Evolutionary conservation across 139 green algal species (phyloP), one percentile per base, ranked within the genome.

Genomic region (Coccomyxa sp.): DNA sequence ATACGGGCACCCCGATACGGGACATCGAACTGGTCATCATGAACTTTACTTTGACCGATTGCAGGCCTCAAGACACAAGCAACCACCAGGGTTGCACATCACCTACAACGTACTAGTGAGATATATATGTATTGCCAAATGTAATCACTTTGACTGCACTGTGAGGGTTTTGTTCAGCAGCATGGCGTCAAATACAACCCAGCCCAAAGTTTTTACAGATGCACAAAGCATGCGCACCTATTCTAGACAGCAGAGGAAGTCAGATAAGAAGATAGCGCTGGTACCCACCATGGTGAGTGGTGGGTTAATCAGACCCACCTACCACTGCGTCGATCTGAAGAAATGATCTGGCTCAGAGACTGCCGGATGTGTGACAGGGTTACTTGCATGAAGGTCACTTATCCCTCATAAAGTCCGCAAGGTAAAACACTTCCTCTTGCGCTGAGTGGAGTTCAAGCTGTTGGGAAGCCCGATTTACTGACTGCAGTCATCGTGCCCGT

Each of bases 331-430:
- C 21, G n/a, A 51, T 79, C 28, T 66, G 77, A 31, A 0, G 21
- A 27, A 60, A 9, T 18, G 13, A 13, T 27, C 17, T 79, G 45
- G 10, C 71, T 28, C 21, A 71, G 63, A 25, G 63, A 25, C 63
- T 71, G 63, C 18, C 10, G 63, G 63, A 9, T 25, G 63, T 68
- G 21, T 58, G 15, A 28, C 92, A 98, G 95, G 97, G 97, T 13
- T 96, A 91, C 76, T 88, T 99, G 28, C 97, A 99, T 85, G 92
- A 95, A 0, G 97, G 97, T 13, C 97, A 99, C 86, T 82, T 99
- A 0, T 97, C 93, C 0, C 89, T 99, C 0, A 89, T 99, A 0
- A 63, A 89, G 11, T 82, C 87, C 4, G 95, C 94, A 38, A 91
- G 81, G 94, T 95, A 21, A 31, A 82, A 7, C 3, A 51, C 38